phyloP scores from a whole-genome alignment of 345 rosid genomes.

The Acer yangbiense region DNA sequence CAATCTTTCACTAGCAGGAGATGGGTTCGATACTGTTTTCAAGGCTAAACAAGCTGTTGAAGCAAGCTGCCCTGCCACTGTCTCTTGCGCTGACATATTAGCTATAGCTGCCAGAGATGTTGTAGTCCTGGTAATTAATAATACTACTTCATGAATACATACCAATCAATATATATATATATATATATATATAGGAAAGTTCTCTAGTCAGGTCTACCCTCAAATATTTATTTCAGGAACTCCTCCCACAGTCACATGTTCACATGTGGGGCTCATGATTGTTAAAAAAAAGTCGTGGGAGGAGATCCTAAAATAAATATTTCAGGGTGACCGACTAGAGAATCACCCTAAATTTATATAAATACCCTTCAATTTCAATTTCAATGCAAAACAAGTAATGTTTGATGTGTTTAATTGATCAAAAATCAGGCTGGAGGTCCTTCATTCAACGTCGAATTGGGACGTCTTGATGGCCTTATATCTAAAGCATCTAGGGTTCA shows the following conservation, averaged over 20 bases:
- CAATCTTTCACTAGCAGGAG: conserved; percentile 86
- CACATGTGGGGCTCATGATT: too few relatives aligned
- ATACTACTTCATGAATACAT: too few relatives aligned
- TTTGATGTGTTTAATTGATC: background rate
- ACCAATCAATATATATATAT: too few relatives aligned
- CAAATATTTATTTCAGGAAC: too few relatives aligned
- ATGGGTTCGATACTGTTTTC: conserved; percentile 78
- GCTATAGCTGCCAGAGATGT: conserved; percentile 87
- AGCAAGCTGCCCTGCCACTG: conserved; percentile 60
- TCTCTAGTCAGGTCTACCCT: too few relatives aligned
- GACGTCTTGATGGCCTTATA: conserved; percentile 72
- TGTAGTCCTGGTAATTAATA: conserved; percentile 53
- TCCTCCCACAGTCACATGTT: too few relatives aligned
- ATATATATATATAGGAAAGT: too few relatives aligned
- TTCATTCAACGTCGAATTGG: conserved; percentile 71
- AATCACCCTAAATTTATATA: too few relatives aligned
- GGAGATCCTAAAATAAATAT: too few relatives aligned
- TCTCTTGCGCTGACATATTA: conserved; percentile 86
- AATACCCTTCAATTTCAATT: too few relatives aligned
- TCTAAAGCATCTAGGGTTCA: conserved; percentile 66
- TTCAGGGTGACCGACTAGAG: too few relatives aligned
- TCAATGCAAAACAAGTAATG: background rate
- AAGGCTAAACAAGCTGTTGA: conserved; percentile 80
- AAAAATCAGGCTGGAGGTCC: conserved; percentile 72
- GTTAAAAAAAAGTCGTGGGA: too few relatives aligned